Base-by-base conservation (phyloP, 2,329 filamentous ascomycete genomes). In the Triangularia verruculosa region DNA sequence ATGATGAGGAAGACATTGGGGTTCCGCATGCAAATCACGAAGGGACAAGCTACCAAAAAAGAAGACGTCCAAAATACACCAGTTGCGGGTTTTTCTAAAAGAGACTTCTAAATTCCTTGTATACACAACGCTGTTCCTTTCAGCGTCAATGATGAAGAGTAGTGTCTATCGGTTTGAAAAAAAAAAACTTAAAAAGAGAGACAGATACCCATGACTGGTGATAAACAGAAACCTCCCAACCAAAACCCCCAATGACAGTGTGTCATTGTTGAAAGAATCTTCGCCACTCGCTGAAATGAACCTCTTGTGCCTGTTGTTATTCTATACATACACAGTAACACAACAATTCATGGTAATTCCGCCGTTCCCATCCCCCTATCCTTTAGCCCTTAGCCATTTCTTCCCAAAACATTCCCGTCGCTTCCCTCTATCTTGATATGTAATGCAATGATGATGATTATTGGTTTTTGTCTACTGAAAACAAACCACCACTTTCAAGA, bases 271-370 rank as follows among this genome's bases (percentile, higher is more conserved):
- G 17, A 47, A 47, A 47, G n/a, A 47, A 47, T 47, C 39, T 17
- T 32, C 20, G n/a, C 39, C 39, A 47, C 39, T 17, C 39, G 39
- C 39, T 47, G 39, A 47, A 17, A 47, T 47, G 39, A 47, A 47
- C 20, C 13, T 47, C 39, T 54, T 25, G 51, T 54, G 51, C 15
- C 51, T 54, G 20, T 54, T 54, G 51, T 24, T 54, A 24, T 54
- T 54, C 51, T 54, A 54, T 54, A 27, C 20, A 24, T 54, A 54
- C 51, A 54, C n/a, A 47, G 39, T 47, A 47, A 17, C 39, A 47
- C 39, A 39, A 39, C 34, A 47, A 47, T 17, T 47, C 39, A 20
- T 47, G 17, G 39, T 47, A 27, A 25, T 54, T 24, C 25, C 51
- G 20, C 51, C 51, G 2, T 54, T 54, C 15, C 51, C 51, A 24